A percentile compares a stretch with the other conserved stretches of the same genome.
Conservation (phyloP, 495 filamentous ascomycete species). For the Neurospora sp. region DNA sequence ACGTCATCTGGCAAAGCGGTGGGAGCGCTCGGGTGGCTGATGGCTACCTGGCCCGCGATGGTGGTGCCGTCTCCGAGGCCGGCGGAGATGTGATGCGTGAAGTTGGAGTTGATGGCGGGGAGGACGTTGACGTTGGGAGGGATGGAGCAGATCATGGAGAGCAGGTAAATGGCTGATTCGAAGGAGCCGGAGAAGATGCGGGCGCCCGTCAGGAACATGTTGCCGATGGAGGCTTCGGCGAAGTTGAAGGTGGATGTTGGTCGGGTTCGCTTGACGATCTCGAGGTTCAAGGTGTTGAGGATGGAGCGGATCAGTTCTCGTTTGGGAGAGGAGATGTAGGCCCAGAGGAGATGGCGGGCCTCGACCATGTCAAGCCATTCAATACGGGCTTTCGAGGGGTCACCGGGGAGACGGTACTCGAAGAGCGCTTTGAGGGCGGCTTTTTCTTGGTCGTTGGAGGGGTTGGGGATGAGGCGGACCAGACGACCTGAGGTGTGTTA, state of each 20-base stretch:
- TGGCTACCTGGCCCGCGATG: conserved; percentile 89
- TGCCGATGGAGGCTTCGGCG: conserved; percentile 79
- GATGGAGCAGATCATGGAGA: conserved; percentile 71
- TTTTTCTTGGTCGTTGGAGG: conserved; percentile 49
- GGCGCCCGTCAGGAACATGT: conserved; percentile 82
- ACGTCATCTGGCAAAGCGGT: conserved; percentile 37
- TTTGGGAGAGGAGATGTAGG: conserved; percentile 66
- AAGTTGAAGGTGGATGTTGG: conserved; percentile 79
- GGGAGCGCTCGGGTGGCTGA: conserved; percentile 65
- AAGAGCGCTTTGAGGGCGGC: conserved; percentile 69
- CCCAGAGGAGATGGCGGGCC: conserved; percentile 65
- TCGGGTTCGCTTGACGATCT: conserved; percentile 78
- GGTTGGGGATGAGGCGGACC: conserved; percentile 77
- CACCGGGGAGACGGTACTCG: conserved; percentile 67
- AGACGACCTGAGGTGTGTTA: conserved; percentile 51
- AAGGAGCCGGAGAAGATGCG: conserved; percentile 74
- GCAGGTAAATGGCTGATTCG: conserved; percentile 71
- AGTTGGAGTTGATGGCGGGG: conserved; percentile 87
- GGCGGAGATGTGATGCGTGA: conserved; percentile 86
- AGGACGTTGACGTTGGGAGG: conserved; percentile 66
- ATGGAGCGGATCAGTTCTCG: conserved; percentile 86
- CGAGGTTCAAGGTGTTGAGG: conserved; percentile 76
- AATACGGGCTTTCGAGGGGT: conserved; percentile 38
- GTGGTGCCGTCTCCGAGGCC: conserved; percentile 62
- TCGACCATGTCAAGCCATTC: conserved; percentile 93